Conservation (phyloP, 2,329 filamentous ascomycete species). For the Exophiala lecanii-corni region DNA sequence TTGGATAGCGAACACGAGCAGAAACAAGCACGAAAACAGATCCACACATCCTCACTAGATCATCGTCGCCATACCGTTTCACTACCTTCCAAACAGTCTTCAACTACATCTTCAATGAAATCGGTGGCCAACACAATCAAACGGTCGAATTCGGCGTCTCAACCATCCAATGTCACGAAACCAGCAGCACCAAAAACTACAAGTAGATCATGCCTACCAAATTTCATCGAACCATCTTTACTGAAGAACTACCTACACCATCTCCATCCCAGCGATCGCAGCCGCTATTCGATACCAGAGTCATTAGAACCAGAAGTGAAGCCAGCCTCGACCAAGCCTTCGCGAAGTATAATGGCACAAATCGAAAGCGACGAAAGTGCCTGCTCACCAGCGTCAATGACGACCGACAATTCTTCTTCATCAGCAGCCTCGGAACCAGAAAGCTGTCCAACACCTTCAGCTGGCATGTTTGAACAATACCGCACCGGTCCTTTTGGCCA, state of each 20-base stretch:
- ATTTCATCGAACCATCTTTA: conserved; percentile 20
- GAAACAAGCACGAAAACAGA: conserved; percentile 3
- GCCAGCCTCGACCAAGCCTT: background rate
- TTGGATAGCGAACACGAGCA: conserved; percentile 5
- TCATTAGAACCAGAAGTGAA: conserved; percentile 4
- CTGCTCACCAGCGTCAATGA: conserved; percentile 17
- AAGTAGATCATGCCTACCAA: conserved; percentile 14
- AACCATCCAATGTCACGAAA: background rate
- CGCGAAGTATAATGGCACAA: background rate
- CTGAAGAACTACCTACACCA: conserved; percentile 20
- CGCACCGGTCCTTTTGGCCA: conserved; percentile 14
- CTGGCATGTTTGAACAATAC: conserved; percentile 12
- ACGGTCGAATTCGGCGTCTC: conserved; percentile 13
- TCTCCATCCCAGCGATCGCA: conserved; percentile 19
- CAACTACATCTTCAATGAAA: background rate
- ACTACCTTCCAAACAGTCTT: conserved; percentile 3
- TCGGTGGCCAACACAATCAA: conserved; percentile 1
- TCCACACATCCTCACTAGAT: conserved; percentile 3
- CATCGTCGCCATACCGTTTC: conserved; percentile 9
- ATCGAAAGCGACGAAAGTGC: conserved; percentile 9
- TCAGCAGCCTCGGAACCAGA: conserved; percentile 2
- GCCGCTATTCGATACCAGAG: conserved; percentile 12
- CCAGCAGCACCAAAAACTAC: background rate
- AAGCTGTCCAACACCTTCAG: conserved; percentile 11
- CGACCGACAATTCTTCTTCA: conserved; percentile 11